phyloP scores from a whole-genome alignment of 2,329 filamentous ascomycete genomes.

The Aspergillus pseudoviridinutans region DNA sequence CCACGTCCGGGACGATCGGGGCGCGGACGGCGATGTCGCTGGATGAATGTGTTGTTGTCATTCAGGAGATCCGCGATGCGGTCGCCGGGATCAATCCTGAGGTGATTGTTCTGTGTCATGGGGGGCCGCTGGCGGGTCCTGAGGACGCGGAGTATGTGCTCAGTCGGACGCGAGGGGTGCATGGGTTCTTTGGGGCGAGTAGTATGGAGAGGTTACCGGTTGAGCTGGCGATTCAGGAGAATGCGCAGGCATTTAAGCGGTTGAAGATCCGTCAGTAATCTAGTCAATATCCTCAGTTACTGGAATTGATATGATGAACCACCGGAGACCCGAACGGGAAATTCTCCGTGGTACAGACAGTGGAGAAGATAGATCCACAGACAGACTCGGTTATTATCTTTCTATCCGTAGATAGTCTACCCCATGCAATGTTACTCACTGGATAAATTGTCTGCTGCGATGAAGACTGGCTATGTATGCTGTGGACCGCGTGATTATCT shows the following conservation, averaged over 20 bases:
- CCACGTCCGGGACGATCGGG: constrained; percentile 61
- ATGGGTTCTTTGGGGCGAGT: constrained; percentile 69
- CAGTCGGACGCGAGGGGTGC: constrained; percentile 57
- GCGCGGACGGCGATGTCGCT: constrained; percentile 58
- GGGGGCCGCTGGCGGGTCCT: constrained; percentile 63
- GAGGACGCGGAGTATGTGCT: constrained; percentile 63
- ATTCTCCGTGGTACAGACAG: constrained; percentile 17
- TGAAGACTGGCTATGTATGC: neutral
- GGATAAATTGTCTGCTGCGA: neutral
- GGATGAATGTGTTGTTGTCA: constrained; percentile 59
- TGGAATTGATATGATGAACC: neutral
- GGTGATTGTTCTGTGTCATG: constrained; percentile 66
- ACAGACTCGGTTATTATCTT: neutral
- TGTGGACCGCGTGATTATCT: neutral
- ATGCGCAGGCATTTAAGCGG: constrained; percentile 53
- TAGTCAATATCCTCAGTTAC: neutral
- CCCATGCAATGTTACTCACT: neutral
- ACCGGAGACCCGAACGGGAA: constrained; percentile 19
- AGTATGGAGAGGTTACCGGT: constrained; percentile 66
- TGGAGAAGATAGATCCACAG: constrained; percentile 11
- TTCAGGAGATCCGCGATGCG: constrained; percentile 62
- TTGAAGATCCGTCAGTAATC: constrained; percentile 19
- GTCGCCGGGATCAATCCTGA: constrained; percentile 54
- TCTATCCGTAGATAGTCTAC: neutral
- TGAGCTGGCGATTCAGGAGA: constrained; percentile 60